Evolutionary conservation across 352 stramenopile genomes (phyloP), one percentile per base, ranked within the genome.

Genomic region (Phytophthora pluvialis): DNA sequence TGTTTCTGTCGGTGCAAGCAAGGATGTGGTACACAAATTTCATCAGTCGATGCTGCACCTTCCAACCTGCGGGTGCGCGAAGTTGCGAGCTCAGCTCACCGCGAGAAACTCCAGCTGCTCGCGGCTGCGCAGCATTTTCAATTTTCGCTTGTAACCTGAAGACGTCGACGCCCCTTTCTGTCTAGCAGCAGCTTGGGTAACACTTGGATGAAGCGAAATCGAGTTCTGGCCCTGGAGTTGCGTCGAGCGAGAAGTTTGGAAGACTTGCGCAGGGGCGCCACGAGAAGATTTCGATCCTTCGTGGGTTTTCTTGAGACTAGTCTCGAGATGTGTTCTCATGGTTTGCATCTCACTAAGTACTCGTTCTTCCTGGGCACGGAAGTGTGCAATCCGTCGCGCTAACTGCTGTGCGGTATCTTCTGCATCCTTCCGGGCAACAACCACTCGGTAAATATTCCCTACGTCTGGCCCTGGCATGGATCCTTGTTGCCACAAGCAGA

Each of bases 51-150:
- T 18, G 11, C 11, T 59, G 52, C n/a, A 28, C 21, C 4, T 45
- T 16, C 29, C 33, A 40, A 26, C 33, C 21, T n/a, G 25, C 26
- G 15, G 7, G 7, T 25, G 0, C 39, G 5, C 15, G 18, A 32
- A 49, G 12, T 47, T 18, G n/a, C 11, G 35, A 9, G 36, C 40
- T 59, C 63, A 9, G 36, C 40, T 59, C 63, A 87, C 81, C 33
- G 46, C 76, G 2, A 90, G 64, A 26, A 90, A 76, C 59, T 86
- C 60, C 5, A 82, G 58, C 33, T 88, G 79, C 13, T 90, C 79
- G 12, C 77, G 70, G 49, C 63, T 85, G 28, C 76, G 65, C 8
- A 64, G 72, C 1, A 45, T 64, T 40, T 73, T 72, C 4, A 50
- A 16, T 39, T 49, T 51, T 25, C 53, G 53, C n/a, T 55, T 67